These are phyloP conservation scores for Elaeis oleifera DNA, from an alignment of 202 grass and related monocot genomes.

Conservation along the genomic window DNA sequence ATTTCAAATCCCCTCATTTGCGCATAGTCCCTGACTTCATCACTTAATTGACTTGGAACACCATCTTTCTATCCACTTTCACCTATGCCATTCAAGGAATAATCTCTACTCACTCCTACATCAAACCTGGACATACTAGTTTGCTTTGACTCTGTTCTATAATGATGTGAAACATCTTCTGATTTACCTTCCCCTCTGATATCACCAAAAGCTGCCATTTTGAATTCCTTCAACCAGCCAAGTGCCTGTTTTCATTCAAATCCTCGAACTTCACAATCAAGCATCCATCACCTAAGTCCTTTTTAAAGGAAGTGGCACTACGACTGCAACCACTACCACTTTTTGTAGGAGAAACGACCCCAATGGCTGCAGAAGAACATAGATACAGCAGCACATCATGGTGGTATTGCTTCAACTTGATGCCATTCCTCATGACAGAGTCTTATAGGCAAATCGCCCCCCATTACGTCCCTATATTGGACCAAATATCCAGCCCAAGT, in stretches of 20 bases:
- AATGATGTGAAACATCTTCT: no score
- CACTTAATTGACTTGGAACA: constrained; percentile 29
- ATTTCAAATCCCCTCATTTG: constrained; percentile 42
- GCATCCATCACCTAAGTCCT: no score
- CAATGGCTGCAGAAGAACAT: constrained; percentile 48
- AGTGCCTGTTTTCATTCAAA: no score
- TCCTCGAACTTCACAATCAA: no score
- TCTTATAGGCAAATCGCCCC: constrained; percentile 44
- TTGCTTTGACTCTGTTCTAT: no score
- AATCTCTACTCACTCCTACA: background rate
- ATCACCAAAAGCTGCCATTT: background rate
- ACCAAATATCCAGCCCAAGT: constrained; percentile 53
- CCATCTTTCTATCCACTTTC: background rate
- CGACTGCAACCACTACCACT: constrained; percentile 28
- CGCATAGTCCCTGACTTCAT: constrained; percentile 42
- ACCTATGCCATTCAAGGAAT: background rate
- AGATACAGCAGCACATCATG: constrained; percentile 61
- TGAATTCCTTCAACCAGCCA: no score
- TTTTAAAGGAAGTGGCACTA: no score
- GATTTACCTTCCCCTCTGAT: no score
- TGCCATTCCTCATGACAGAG: constrained; percentile 24
- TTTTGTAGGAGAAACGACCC: constrained; percentile 44
- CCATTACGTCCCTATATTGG: constrained; percentile 47
- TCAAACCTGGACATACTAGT: background rate
- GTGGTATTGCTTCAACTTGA: constrained; percentile 41